Evolutionary conservation across 1,139 yeast species (phyloP).

Genomic region (Pichia sp.): DNA sequence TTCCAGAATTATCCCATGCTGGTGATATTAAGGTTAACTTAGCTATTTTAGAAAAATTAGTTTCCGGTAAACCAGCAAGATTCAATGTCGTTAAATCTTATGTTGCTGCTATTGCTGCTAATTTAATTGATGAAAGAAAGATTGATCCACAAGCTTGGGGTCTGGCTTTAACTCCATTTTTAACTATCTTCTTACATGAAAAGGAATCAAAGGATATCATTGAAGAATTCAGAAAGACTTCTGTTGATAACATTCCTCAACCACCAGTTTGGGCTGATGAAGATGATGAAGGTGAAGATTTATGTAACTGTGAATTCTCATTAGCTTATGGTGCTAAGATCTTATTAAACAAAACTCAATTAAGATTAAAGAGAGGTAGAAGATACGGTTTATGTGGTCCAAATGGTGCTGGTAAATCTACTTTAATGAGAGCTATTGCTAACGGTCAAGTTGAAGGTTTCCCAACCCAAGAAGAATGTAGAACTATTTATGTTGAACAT

Average conservation of each 20-base stretch:
- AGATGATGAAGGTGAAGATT: conserved; percentile 99
- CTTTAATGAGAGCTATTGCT: conserved; percentile 99
- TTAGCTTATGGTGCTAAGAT: conserved; percentile 99
- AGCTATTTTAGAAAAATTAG: conserved; percentile 69
- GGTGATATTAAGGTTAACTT: conserved; percentile 91
- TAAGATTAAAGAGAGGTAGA: conserved; percentile 98
- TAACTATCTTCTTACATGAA: conserved; percentile 94
- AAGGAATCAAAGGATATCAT: conserved; percentile 83
- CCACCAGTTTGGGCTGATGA: conserved; percentile 96
- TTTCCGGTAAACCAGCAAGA: conserved; percentile 65
- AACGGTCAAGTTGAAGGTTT: conserved; percentile 99
- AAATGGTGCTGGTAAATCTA: conserved; percentile 99
- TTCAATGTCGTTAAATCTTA: conserved; percentile 71
- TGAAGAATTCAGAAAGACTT: conserved; percentile 92
- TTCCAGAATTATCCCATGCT: conserved; percentile 97
- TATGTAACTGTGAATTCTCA: conserved; percentile 99
- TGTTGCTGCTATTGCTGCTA: conserved; percentile 97
- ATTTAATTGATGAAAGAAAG: conserved; percentile 95
- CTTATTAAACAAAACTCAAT: conserved; percentile 97
- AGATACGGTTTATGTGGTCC: conserved; percentile 99
- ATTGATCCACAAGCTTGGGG: conserved; percentile 91
- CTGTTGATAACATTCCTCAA: conserved; percentile 95
- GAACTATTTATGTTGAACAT: conserved; percentile 99
- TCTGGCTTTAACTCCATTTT: conserved; percentile 82
- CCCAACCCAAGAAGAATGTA: conserved; percentile 98